phyloP scores from a whole-genome alignment of 1,139 yeast species.

The Candida smagusa region DNA sequence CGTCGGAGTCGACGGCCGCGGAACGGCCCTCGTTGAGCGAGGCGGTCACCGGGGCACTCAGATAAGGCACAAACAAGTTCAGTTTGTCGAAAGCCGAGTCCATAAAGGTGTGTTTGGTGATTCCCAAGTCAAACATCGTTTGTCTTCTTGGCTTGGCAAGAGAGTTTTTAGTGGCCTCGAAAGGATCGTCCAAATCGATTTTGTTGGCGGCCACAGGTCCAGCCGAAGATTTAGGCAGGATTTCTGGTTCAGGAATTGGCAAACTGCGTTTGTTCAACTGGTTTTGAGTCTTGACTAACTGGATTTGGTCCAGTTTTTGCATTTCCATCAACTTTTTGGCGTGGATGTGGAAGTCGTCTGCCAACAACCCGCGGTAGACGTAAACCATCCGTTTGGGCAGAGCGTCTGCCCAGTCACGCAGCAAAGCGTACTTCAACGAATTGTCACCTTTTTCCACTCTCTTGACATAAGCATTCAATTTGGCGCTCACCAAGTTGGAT shows the following conservation, averaged over 20 bases:
- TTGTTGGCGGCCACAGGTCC: background rate
- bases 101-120: constrained; percentile 44
- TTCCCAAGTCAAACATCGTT: constrained; percentile 48
- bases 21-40: constrained; percentile 35
- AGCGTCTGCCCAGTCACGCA: constrained; percentile 87
- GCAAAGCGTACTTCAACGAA: constrained; percentile 64
- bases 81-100: constrained; percentile 48
- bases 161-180: constrained; percentile 26
- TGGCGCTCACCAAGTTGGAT: constrained; percentile 78
- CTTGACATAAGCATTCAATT: constrained; percentile 78
- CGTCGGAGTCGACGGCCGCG: constrained; percentile 12
- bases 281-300: constrained; percentile 3
- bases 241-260: background rate
- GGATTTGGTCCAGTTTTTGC: constrained; percentile 21
- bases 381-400: constrained; percentile 86
- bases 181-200: constrained; percentile 14
- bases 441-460: constrained; percentile 79
- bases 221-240: constrained; percentile 4
- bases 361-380: constrained; percentile 72
- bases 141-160: constrained; percentile 41
- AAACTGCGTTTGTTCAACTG: background rate
- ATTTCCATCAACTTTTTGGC: constrained; percentile 54
- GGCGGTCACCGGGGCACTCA: constrained; percentile 76
- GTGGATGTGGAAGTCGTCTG: constrained; percentile 68
- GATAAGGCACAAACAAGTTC: constrained; percentile 63